phyloP scores from a whole-genome alignment of 257 asterid genomes.

The Agastache rugosa region DNA sequence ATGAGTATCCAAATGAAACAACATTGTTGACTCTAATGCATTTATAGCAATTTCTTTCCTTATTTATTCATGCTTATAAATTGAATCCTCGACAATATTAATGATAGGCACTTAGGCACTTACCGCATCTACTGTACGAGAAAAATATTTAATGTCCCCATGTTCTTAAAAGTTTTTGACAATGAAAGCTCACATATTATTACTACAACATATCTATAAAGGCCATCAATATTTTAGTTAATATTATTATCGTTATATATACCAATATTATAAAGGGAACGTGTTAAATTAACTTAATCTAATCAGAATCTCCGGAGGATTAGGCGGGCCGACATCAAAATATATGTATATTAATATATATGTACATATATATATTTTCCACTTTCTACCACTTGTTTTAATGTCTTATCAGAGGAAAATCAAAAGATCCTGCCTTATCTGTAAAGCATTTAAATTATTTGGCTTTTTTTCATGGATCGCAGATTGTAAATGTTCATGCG shows the following conservation, averaged over 20 bases:
- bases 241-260: background rate
- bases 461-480: background rate
- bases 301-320: background rate
- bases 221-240: background rate
- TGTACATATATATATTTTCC: too few species aligned
- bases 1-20: too few species aligned
- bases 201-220: background rate
- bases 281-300: too few species aligned
- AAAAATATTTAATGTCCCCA: conserved; percentile 5
- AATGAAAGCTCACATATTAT: conserved; percentile 20
- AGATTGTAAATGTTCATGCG: background rate
- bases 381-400: background rate
- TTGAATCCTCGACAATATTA: background rate
- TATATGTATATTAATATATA: too few species aligned
- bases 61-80: background rate
- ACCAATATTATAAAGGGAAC: too few species aligned
- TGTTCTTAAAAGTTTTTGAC: conserved; percentile 19
- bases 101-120: conserved; percentile 1
- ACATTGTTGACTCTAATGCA: background rate
- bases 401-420: background rate
- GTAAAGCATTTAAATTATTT: conserved; percentile 6
- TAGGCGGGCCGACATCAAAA: background rate
- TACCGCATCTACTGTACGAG: background rate
- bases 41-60: background rate
- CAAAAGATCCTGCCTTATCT: background rate